phyloP scores from a whole-genome alignment of 176 grass and related monocot genomes.

The Phyllostachys edulis region DNA sequence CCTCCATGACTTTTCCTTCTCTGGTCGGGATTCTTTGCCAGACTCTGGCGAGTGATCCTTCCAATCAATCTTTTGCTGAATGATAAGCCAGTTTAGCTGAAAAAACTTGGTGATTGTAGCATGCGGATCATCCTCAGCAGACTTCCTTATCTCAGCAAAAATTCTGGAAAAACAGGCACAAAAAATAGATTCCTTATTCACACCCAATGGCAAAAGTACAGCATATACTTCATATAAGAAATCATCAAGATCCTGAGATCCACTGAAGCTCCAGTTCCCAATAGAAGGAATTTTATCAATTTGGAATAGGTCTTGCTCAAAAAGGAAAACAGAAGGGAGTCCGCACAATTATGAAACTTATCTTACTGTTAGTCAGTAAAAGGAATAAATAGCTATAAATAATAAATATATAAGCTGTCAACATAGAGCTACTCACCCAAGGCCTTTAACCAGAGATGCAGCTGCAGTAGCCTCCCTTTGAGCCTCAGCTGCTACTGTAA shows the following conservation, averaged over 20 bases:
- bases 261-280: background rate
- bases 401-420: slow-evolving; percentile 20
- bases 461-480: slow-evolving; percentile 89
- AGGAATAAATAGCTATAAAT: background rate
- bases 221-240: background rate
- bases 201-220: background rate
- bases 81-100: slow-evolving; percentile 66
- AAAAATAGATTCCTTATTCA: background rate
- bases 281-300: background rate
- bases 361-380: background rate
- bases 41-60: slow-evolving; percentile 44
- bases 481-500: slow-evolving; percentile 86
- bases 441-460: slow-evolving; percentile 84
- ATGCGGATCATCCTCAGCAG: slow-evolving; percentile 57
- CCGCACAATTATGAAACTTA: background rate
- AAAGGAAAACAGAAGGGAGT: background rate
- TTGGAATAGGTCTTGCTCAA: background rate
- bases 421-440: slow-evolving; percentile 52
- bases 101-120: slow-evolving; percentile 80
- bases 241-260: background rate
- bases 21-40: slow-evolving; percentile 41
- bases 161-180: slow-evolving; percentile 46
- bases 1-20: slow-evolving; percentile 62
- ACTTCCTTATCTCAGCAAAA: slow-evolving; percentile 74
- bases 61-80: slow-evolving; percentile 64